These are phyloP conservation scores for Saccharomyces eubayanus DNA, from an alignment of 805 yeast genomes.

Conservation along the genomic window DNA sequence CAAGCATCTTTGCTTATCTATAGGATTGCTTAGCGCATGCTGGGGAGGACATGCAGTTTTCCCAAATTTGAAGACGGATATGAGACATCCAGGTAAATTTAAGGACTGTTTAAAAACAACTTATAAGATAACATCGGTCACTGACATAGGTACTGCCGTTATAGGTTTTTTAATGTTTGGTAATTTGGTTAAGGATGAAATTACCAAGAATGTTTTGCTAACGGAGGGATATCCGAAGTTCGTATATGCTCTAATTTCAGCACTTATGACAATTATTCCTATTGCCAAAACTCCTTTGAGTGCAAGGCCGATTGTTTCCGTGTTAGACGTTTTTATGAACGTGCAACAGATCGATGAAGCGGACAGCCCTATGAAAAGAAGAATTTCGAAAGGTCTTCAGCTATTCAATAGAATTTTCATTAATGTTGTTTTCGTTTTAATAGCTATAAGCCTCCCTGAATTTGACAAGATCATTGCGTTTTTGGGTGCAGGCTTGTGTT, in stretches of 20 bases:
- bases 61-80: constrained; percentile 64
- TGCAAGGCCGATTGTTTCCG: constrained; percentile 72
- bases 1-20: constrained; percentile 45
- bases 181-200: constrained; percentile 52
- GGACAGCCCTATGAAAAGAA: constrained; percentile 12
- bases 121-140: constrained; percentile 48
- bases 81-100: constrained; percentile 57
- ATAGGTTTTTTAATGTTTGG: constrained; percentile 82
- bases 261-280: constrained; percentile 72
- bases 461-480: constrained; percentile 78
- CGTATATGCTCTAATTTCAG: constrained; percentile 51
- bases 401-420: constrained; percentile 36
- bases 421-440: constrained; percentile 47
- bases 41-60: constrained; percentile 83
- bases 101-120: constrained; percentile 46
- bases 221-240: constrained; percentile 62
- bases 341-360: constrained; percentile 20
- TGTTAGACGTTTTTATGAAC: constrained; percentile 48
- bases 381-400: constrained; percentile 15
- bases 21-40: constrained; percentile 68
- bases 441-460: constrained; percentile 62
- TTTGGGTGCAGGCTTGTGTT: constrained; percentile 73
- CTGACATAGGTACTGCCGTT: constrained; percentile 57
- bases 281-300: constrained; percentile 77
- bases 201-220: constrained; percentile 64